A percentile compares a stretch with the other conserved stretches of the same genome.
Evolutionary conservation across 495 filamentous ascomycete genomes (phyloP).

Genomic region (Cercophora sp.): DNA sequence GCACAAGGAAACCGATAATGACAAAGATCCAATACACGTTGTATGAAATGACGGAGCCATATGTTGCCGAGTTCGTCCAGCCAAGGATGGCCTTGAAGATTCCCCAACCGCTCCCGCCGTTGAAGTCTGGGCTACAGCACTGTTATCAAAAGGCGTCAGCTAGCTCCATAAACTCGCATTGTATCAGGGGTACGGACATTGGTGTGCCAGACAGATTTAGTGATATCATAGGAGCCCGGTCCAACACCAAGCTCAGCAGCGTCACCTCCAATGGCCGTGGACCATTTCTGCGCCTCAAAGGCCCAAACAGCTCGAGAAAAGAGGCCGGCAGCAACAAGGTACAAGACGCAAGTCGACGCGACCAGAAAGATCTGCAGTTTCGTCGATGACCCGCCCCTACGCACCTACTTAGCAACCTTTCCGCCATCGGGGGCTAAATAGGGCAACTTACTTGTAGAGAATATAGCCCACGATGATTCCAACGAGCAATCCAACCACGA

Average conservation of each 20-base stretch:
- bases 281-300: slow-evolving; percentile 65
- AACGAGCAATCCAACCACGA: slow-evolving; percentile 61
- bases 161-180: not conserved
- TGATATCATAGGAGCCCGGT: slow-evolving; percentile 84
- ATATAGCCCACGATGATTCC: slow-evolving; percentile 63
- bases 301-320: slow-evolving; percentile 75
- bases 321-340: slow-evolving; percentile 80
- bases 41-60: slow-evolving; percentile 79
- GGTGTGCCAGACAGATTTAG: slow-evolving; percentile 83
- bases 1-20: slow-evolving; percentile 54
- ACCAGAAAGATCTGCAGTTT: slow-evolving; percentile 77
- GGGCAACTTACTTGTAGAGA: slow-evolving; percentile 65
- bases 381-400: slow-evolving; percentile 49
- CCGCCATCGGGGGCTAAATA: not conserved
- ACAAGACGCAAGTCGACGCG: slow-evolving; percentile 76
- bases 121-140: slow-evolving; percentile 71
- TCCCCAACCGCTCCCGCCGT: slow-evolving; percentile 81
- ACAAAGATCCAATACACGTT: slow-evolving; percentile 81
- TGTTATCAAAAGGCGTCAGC: slow-evolving; percentile 21
- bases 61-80: slow-evolving; percentile 87
- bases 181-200: slow-evolving; percentile 55
- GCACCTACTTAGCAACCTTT: not conserved
- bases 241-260: slow-evolving; percentile 70
- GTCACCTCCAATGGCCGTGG: slow-evolving; percentile 64
- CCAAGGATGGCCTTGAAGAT: slow-evolving; percentile 81